These are phyloP conservation scores for Plectranthus barbatus DNA, from an alignment of 257 asterid genomes.

Conservation along the genomic window DNA sequence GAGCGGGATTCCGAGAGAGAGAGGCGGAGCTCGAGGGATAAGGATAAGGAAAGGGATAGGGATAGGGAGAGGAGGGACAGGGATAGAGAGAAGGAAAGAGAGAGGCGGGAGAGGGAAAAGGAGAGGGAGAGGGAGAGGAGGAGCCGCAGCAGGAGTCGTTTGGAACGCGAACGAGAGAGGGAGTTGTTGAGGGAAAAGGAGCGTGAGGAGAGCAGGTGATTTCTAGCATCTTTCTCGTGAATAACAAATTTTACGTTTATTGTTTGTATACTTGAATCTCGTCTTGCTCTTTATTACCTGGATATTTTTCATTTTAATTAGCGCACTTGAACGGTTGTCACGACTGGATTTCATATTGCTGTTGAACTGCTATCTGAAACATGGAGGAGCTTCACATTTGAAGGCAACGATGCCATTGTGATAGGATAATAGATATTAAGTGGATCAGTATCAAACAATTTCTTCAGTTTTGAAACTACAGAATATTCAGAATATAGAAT, in stretches of 20 bases:
- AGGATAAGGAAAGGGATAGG: constrained; percentile 27
- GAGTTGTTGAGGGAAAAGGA: constrained; percentile 57
- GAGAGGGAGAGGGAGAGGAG: constrained; percentile 43
- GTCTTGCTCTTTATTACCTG: too few species aligned
- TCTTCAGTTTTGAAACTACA: not conserved
- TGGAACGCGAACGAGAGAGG: constrained; percentile 58
- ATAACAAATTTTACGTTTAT: not conserved
- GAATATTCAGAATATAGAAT: not conserved
- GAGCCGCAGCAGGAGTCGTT: constrained; percentile 76
- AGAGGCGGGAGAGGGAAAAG: constrained; percentile 8
- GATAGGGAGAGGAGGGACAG: constrained; percentile 46
- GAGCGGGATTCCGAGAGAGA: constrained; percentile 50
- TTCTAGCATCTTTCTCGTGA: constrained; percentile 4
- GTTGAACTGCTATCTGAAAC: not conserved
- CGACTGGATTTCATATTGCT: not conserved
- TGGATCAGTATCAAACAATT: not conserved
- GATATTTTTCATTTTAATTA: not conserved
- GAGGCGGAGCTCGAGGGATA: constrained; percentile 39
- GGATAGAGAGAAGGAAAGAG: constrained; percentile 22
- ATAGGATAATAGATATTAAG: not conserved
- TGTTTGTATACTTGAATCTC: not conserved
- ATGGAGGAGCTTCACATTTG: not conserved
- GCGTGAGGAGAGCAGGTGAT: constrained; percentile 92
- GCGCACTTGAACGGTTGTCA: not conserved
- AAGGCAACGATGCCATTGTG: not conserved